Base-by-base conservation (phyloP, 495 filamentous ascomycete species). In the Cercophora sp. region DNA sequence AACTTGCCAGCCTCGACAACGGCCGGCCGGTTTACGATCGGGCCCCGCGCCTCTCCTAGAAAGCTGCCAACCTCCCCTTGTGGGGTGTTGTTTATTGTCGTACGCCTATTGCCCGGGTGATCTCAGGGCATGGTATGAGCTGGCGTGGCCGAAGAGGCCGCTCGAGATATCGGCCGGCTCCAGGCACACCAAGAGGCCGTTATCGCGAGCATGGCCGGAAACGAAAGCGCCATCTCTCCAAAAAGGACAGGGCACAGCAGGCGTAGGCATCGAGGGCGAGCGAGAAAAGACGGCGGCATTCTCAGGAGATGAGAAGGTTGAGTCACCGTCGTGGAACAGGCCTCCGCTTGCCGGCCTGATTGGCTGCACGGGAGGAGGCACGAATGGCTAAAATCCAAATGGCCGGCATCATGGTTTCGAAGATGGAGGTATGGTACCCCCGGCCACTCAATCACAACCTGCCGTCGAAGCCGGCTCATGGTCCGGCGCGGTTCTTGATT, bases 301-400 rank as follows among this genome's bases (percentile, higher is more conserved):
- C 35, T 39, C 35, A 44, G 39, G 39, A 34, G 50, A 24, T 23
- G 19, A 13, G 18, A n/a, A 10, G 41, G 47, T 56, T 56, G 53
- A 56, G 20, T 56, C 53, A 56, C 51, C 35, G 46, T 51, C 25
- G 53, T 50, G 53, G 53, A 36, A 45, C 51, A 54, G 15, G 31
- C 29, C n/a, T 6, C 24, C 8, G 19, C 29, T 32, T 22, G 16
- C 13, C 41, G 27, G 51, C 15, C 22, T 41, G 45, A 42, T 42
- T 41, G 48, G 48, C 26, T 18, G n/a, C 15, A 29, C 35, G 15
- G 25, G 4, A 40, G 5, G 35, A 51, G 48, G 48, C 48, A 41
- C 36, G 37, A 51, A 27, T 48, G 35, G 36, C 48, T 31, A 40
- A 51, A 51, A 41, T 51, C 44, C 44, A 47, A 34, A 47, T 47